These are phyloP conservation scores for Escovopsis sp. DNA, from an alignment of 2,329 filamentous ascomycete species.

Conservation along the genomic window DNA sequence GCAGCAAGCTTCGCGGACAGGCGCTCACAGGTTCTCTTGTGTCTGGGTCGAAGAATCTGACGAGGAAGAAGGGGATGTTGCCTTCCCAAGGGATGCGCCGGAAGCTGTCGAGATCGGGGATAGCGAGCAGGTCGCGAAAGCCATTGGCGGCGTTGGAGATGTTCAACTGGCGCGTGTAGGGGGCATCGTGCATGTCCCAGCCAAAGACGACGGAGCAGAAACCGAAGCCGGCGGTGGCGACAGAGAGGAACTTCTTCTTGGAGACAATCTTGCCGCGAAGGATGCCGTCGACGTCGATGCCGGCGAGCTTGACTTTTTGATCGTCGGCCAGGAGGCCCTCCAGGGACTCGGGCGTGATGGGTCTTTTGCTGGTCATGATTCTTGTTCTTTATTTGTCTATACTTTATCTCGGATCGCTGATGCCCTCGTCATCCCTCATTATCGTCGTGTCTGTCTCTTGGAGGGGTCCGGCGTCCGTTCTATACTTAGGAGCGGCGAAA, in stretches of 20 bases:
- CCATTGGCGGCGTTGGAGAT: slow-evolving; percentile 87
- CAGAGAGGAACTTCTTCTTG: slow-evolving; percentile 81
- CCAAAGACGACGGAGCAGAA: slow-evolving; percentile 93
- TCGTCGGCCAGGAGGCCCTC: slow-evolving; percentile 55
- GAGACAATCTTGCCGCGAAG: slow-evolving; percentile 82
- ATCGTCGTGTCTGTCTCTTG: too few species aligned
- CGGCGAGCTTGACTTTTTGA: slow-evolving; percentile 71
- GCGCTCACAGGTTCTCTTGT: slow-evolving; percentile 56
- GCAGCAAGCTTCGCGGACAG: slow-evolving; percentile 66
- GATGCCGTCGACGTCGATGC: slow-evolving; percentile 74
- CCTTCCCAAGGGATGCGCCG: slow-evolving; percentile 84
- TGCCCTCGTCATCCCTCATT: too few species aligned
- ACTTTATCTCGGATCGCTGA: too few species aligned
- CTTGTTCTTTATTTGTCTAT: neutral
- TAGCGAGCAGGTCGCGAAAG: slow-evolving; percentile 71
- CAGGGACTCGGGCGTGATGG: slow-evolving; percentile 48
- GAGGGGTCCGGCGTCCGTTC: too few species aligned
- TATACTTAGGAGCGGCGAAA: too few species aligned
- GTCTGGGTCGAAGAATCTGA: slow-evolving; percentile 74
- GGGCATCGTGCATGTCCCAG: slow-evolving; percentile 94
- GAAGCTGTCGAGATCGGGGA: slow-evolving; percentile 65
- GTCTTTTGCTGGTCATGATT: neutral
- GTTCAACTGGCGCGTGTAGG: slow-evolving; percentile 70
- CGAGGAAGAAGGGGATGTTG: slow-evolving; percentile 70
- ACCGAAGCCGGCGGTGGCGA: slow-evolving; percentile 69